phyloP scores from a whole-genome alignment of 1,284 basidiomycete species.

The Leccinum proximum region DNA sequence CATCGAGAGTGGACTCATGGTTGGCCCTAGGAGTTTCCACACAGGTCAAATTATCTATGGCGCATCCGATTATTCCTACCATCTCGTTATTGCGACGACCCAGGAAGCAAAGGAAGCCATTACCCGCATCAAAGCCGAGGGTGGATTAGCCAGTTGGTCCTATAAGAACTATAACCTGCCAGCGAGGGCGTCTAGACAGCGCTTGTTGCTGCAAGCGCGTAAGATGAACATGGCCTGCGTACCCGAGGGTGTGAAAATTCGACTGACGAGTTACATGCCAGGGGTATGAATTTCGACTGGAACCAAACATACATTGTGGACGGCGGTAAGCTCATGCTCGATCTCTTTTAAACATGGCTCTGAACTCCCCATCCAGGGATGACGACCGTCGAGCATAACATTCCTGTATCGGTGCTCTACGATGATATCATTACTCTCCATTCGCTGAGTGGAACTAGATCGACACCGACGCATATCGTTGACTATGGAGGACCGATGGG shows the following conservation, averaged over 20 bases:
- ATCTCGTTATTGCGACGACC: conserved; percentile 61
- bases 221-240: conserved; percentile 61
- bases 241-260: not conserved
- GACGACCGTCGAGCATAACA: conserved; percentile 72
- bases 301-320: conserved; percentile 68
- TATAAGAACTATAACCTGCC: conserved; percentile 78
- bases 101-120: conserved; percentile 63
- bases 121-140: conserved; percentile 66
- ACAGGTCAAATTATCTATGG: conserved; percentile 68
- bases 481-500: conserved; percentile 69
- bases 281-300: conserved; percentile 76
- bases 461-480: conserved; percentile 71
- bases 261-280: conserved; percentile 4
- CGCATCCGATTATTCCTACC: conserved; percentile 44
- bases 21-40: conserved; percentile 69
- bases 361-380: conserved; percentile 46
- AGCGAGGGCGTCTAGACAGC: conserved; percentile 64
- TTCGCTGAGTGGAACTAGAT: conserved; percentile 63
- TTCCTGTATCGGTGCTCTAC: conserved; percentile 62
- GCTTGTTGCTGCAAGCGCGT: conserved; percentile 56
- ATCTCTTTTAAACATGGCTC: not conserved
- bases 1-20: conserved; percentile 61
- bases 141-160: conserved; percentile 59
- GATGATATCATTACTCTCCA: conserved; percentile 65
- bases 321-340: conserved; percentile 45